Evolutionary conservation across 2,329 filamentous ascomycete species (phyloP).

Genomic region (Phoma sp.): DNA sequence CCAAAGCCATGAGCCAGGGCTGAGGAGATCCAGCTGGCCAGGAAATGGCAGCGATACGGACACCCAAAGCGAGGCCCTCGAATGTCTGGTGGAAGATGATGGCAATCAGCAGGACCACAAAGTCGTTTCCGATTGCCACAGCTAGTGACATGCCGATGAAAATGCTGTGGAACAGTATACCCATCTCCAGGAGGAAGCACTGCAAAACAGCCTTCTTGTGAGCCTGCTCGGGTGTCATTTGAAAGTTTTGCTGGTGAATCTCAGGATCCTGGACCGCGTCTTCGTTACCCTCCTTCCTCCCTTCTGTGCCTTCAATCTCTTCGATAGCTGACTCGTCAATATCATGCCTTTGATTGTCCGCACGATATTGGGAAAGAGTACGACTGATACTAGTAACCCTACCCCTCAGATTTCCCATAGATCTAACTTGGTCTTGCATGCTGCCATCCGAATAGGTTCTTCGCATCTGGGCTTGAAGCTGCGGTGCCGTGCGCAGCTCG

Average conservation of each 20-base stretch:
- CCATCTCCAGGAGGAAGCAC: slow-evolving; percentile 60
- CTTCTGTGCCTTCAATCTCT: slow-evolving; percentile 45
- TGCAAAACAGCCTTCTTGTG: slow-evolving; percentile 42
- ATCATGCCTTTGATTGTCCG: slow-evolving; percentile 32
- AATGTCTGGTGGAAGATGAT: slow-evolving; percentile 77
- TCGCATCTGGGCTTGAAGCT: slow-evolving; percentile 16
- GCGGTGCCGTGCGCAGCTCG: background rate
- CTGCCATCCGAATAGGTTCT: slow-evolving; percentile 32
- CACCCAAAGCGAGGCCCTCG: slow-evolving; percentile 83
- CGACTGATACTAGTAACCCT: slow-evolving; percentile 37
- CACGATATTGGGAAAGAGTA: slow-evolving; percentile 36
- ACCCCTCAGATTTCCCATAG: slow-evolving; percentile 31
- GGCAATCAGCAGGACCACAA: slow-evolving; percentile 63
- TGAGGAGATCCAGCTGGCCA: slow-evolving; percentile 39
- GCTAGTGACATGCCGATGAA: slow-evolving; percentile 68
- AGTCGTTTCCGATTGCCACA: slow-evolving; percentile 60
- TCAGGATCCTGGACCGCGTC: slow-evolving; percentile 31
- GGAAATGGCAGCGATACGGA: slow-evolving; percentile 80
- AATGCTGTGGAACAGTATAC: slow-evolving; percentile 67
- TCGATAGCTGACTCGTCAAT: slow-evolving; percentile 52
- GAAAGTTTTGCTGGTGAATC: slow-evolving; percentile 19
- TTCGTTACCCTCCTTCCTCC: slow-evolving; percentile 29
- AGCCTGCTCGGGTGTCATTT: slow-evolving; percentile 28
- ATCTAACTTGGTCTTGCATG: slow-evolving; percentile 31
- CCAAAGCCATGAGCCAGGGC: slow-evolving; percentile 75